A percentile compares a stretch with the other conserved stretches of the same genome.
Evolutionary conservation across 2,329 filamentous ascomycete genomes (phyloP).

Genomic region (Penicillium sp.): DNA sequence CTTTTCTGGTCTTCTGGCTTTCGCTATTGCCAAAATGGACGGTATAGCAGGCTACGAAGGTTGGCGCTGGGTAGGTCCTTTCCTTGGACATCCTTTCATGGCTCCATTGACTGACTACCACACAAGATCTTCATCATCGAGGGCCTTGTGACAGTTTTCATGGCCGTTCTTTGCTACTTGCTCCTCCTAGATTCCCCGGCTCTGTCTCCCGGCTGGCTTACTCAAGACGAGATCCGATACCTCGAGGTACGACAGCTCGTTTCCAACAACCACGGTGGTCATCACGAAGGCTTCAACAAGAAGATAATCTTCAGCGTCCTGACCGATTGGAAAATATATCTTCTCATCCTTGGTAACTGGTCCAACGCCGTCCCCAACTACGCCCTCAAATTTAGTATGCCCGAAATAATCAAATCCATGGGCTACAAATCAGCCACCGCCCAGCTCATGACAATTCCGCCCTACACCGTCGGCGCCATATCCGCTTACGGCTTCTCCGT

Average conservation of each 20-base stretch:
- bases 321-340: conserved; percentile 43
- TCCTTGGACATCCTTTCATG: not conserved
- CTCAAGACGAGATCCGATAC: conserved; percentile 36
- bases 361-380: conserved; percentile 36
- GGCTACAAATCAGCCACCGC: conserved; percentile 33
- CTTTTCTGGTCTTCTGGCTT: conserved; percentile 72
- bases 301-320: conserved; percentile 35
- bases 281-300: conserved; percentile 27
- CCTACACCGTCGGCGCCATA: conserved; percentile 30
- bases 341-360: conserved; percentile 38
- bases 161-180: conserved; percentile 41
- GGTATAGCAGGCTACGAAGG: conserved; percentile 39
- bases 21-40: conserved; percentile 75
- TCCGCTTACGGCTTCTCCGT: conserved; percentile 26
- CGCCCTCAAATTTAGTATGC: conserved; percentile 30
- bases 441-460: conserved; percentile 23
- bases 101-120: not conserved
- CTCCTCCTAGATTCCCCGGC: conserved; percentile 34
- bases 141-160: conserved; percentile 56
- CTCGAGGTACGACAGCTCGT: conserved; percentile 34
- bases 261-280: conserved; percentile 13
- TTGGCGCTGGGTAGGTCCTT: conserved; percentile 14
- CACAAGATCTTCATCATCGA: conserved; percentile 51
- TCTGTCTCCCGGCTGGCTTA: conserved; percentile 32
- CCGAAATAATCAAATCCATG: conserved; percentile 37